These are phyloP conservation scores for Parathielavia appendiculata DNA, from an alignment of 495 filamentous ascomycete species.

Conservation along the genomic window DNA sequence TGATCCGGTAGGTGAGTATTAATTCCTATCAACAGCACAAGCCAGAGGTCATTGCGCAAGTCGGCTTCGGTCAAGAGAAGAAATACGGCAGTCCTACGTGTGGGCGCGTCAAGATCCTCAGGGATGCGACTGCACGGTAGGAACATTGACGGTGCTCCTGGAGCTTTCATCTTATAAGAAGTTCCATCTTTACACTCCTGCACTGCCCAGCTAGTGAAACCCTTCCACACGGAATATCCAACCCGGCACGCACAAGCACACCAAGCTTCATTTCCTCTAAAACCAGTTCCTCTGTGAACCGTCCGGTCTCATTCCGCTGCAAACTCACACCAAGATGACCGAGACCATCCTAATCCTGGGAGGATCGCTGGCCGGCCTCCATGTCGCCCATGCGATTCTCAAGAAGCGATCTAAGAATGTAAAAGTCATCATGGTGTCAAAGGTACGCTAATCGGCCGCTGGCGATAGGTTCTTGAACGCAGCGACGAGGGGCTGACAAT, in stretches of 20 bases:
- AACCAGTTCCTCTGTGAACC: background rate
- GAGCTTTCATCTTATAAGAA: too few relatives aligned
- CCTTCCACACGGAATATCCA: too few relatives aligned
- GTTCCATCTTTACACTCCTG: too few relatives aligned
- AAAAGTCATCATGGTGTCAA: slow-evolving; percentile 44
- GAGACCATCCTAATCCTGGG: slow-evolving; percentile 52
- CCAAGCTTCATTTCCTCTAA: background rate
- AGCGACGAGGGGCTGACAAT: slow-evolving; percentile 17
- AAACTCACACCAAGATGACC: slow-evolving; percentile 23
- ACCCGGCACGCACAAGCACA: too few relatives aligned
- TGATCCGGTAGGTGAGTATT: too few relatives aligned
- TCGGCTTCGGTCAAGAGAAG: background rate
- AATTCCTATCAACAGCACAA: too few relatives aligned
- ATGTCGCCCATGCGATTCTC: slow-evolving; percentile 49
- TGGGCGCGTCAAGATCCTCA: too few relatives aligned
- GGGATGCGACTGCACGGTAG: too few relatives aligned
- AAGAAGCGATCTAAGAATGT: slow-evolving; percentile 42
- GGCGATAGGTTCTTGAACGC: background rate
- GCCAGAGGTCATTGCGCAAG: background rate
- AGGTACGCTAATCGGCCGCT: slow-evolving; percentile 34
- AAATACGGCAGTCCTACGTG: background rate
- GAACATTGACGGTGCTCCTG: too few relatives aligned
- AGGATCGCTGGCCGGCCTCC: slow-evolving; percentile 49
- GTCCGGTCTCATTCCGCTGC: background rate
- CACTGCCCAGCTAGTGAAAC: too few relatives aligned